phyloP scores from a whole-genome alignment of 2,329 filamentous ascomycete genomes.

The Calycina herbarum region DNA sequence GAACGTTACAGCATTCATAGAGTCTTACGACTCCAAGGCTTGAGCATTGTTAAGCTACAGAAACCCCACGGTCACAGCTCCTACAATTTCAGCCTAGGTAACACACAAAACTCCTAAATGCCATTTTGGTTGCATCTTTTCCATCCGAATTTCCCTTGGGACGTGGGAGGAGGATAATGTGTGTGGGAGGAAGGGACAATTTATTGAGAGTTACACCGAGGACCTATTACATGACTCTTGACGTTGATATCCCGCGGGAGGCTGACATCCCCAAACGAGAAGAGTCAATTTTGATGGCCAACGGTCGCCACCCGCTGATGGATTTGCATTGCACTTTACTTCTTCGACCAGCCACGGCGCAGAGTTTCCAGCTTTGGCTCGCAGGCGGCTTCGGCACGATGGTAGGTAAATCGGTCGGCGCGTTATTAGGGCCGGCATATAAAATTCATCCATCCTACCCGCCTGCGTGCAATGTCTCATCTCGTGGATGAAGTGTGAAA shows the following conservation, averaged over 20 bases:
- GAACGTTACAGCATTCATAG: too few relatives aligned
- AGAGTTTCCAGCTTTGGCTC: neutral
- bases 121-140: neutral
- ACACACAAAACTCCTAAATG: neutral
- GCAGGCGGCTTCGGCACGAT: neutral
- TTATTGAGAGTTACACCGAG: neutral
- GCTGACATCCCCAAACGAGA: neutral
- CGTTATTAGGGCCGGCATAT: neutral
- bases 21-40: neutral
- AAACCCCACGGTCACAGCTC: neutral
- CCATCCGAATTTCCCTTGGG: neutral
- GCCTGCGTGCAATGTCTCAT: neutral
- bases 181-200: neutral
- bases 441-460: neutral
- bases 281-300: neutral
- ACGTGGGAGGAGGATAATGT: neutral
- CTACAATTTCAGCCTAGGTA: neutral
- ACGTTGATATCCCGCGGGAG: neutral
- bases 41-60: neutral
- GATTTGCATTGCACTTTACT: neutral
- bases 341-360: neutral
- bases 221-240: neutral
- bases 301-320: neutral
- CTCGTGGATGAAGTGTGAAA: neutral
- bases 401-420: neutral